Percentiles rank a stretch among this genome's conserved stretches.
Evolutionary conservation across 2,329 filamentous ascomycete genomes (phyloP).

Genomic region (Pestalotiopsis sp.): DNA sequence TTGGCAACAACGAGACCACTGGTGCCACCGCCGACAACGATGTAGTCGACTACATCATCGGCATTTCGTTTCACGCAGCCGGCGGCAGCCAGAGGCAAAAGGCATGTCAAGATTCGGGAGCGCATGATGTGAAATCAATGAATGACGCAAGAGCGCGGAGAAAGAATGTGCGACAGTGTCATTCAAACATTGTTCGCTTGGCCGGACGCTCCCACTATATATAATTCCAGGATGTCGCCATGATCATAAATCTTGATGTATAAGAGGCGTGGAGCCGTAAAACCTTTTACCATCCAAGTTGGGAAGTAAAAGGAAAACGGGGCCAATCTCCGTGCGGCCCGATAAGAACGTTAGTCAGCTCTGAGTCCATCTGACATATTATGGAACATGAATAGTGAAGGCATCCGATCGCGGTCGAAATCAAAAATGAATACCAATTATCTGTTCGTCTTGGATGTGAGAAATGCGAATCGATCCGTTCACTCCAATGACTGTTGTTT

Average conservation of each 20-base stretch:
- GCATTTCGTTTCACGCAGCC: neutral
- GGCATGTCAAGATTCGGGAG: neutral
- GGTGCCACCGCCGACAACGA: slow-evolving; percentile 13
- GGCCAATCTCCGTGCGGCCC: neutral
- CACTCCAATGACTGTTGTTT: neutral
- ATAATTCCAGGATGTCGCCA: neutral
- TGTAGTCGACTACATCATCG: slow-evolving; percentile 8
- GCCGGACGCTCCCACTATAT: neutral
- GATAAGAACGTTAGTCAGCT: neutral
- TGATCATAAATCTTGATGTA: neutral
- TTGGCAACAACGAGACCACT: slow-evolving; percentile 14
- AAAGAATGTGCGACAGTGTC: neutral
- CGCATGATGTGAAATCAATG: neutral
- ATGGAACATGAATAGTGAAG: neutral
- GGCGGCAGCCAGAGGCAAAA: neutral
- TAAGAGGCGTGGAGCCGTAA: neutral
- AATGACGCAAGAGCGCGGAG: neutral
- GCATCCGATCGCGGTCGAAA: neutral
- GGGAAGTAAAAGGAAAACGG: neutral
- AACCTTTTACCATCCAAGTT: neutral
- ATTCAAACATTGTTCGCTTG: neutral
- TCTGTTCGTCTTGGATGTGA: neutral
- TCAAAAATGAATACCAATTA: neutral
- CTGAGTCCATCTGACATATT: neutral
- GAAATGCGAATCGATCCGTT: too few species aligned